These are phyloP conservation scores for Spongiforma sp. DNA, from an alignment of 1,284 basidiomycete species.

Conservation along the genomic window DNA sequence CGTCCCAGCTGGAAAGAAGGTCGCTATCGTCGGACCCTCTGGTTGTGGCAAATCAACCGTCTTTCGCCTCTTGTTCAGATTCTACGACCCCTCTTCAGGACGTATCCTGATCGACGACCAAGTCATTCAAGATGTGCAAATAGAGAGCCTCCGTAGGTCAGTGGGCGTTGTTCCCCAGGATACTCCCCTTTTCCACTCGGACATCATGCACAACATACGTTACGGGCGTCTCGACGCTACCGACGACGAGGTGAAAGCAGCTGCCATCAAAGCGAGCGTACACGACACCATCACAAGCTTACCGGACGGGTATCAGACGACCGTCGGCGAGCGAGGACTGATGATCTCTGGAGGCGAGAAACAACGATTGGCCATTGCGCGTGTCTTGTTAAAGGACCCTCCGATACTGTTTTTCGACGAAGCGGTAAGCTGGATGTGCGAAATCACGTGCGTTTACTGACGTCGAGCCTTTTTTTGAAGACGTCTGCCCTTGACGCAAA, in stretches of 20 bases:
- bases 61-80: conserved; percentile 92
- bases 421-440: conserved; percentile 64
- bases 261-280: conserved; percentile 86
- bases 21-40: conserved; percentile 95
- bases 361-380: conserved; percentile 92
- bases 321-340: conserved; percentile 94
- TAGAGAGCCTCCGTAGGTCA: conserved; percentile 74
- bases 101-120: conserved; percentile 89
- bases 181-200: conserved; percentile 95
- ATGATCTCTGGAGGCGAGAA: conserved; percentile 99
- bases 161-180: conserved; percentile 99
- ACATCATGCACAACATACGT: conserved; percentile 94
- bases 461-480: conserved; percentile 43
- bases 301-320: conserved; percentile 88
- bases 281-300: conserved; percentile 81
- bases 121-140: conserved; percentile 76
- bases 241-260: conserved; percentile 89
- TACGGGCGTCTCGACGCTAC: conserved; percentile 91
- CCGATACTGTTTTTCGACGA: conserved; percentile 98
- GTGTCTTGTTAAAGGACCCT: conserved; percentile 93
- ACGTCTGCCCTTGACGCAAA: conserved; percentile 95
- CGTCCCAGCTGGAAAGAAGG: conserved; percentile 94
- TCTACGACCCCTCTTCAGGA: conserved; percentile 88
- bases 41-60: conserved; percentile 99
- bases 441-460: conserved; percentile 2